Conservation (phyloP, 129 eudicot genomes). For the Helianthus tuberosus region DNA sequence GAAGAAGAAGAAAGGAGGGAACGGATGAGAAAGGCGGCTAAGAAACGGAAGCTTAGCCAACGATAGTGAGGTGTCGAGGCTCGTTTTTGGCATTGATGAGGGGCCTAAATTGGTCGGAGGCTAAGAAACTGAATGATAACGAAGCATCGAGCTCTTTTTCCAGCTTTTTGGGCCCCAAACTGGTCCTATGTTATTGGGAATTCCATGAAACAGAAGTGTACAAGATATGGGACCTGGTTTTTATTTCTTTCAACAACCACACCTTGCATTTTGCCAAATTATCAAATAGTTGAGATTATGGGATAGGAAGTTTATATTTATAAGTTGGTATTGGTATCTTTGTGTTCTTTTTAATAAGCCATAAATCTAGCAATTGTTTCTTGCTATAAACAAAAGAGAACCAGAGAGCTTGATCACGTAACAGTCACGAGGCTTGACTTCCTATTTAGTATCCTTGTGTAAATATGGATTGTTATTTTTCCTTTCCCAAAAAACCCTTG, state of each 20-base stretch:
- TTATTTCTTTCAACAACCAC: constrained; percentile 13
- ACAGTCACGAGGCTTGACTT: no score
- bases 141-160: background rate
- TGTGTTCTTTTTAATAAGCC: no score
- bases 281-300: no score
- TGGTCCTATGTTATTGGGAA: constrained; percentile 15
- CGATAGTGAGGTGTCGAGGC: constrained; percentile 9
- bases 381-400: no score
- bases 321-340: background rate
- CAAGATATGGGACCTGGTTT: constrained; percentile 27
- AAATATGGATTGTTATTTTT: no score
- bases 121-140: constrained; percentile 28
- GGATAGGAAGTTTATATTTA: no score
- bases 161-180: background rate
- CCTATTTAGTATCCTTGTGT: no score
- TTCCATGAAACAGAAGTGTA: constrained; percentile 21
- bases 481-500: no score
- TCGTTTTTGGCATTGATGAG: background rate
- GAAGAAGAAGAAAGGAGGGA: constrained; percentile 64
- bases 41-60: constrained; percentile 36
- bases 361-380: no score
- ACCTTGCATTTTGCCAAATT: constrained; percentile 7
- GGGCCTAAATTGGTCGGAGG: constrained; percentile 18
- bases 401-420: no score
- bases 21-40: constrained; percentile 28